Conservation (phyloP, 192 early-diverging fungal genomes). For the Bifiguratus adelaidae region DNA sequence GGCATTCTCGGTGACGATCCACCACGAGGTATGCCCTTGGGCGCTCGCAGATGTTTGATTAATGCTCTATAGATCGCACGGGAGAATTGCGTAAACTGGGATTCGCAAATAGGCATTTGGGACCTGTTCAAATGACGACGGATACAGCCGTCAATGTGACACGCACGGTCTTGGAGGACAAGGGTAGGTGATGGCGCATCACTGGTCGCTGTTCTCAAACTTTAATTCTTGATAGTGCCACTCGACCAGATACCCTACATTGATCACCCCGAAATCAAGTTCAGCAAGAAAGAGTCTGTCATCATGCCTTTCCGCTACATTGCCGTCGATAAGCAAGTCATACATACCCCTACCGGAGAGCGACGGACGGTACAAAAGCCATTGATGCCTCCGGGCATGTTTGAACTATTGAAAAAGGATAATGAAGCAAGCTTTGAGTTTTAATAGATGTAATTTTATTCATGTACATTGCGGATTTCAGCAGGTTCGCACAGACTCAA, state of each 20-base stretch:
- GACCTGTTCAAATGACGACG: constrained; percentile 76
- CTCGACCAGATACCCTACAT: constrained; percentile 55
- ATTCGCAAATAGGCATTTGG: constrained; percentile 61
- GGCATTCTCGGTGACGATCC: constrained; percentile 69
- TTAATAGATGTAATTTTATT: too few relatives aligned
- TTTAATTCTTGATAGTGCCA: constrained; percentile 17
- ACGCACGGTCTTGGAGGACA: constrained; percentile 50
- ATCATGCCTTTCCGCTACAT: constrained; percentile 78
- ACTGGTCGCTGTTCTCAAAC: background rate
- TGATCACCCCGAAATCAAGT: constrained; percentile 61
- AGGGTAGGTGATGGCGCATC: constrained; percentile 20
- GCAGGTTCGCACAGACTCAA: too few relatives aligned
- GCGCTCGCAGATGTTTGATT: background rate
- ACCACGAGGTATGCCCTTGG: constrained; percentile 33
- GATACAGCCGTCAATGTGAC: constrained; percentile 74
- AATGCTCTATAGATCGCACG: constrained; percentile 30
- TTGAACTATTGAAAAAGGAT: constrained; percentile 59
- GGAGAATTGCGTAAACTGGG: constrained; percentile 53
- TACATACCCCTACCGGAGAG: constrained; percentile 22
- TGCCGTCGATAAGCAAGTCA: constrained; percentile 18
- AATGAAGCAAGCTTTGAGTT: constrained; percentile 47
- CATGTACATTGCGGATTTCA: too few relatives aligned
- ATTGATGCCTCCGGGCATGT: constrained; percentile 62
- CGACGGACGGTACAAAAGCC: constrained; percentile 33
- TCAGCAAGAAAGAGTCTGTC: constrained; percentile 59